Evolutionary conservation across 192 early-diverging fungal species (phyloP).

Genomic region (Coemansia erecta): DNA sequence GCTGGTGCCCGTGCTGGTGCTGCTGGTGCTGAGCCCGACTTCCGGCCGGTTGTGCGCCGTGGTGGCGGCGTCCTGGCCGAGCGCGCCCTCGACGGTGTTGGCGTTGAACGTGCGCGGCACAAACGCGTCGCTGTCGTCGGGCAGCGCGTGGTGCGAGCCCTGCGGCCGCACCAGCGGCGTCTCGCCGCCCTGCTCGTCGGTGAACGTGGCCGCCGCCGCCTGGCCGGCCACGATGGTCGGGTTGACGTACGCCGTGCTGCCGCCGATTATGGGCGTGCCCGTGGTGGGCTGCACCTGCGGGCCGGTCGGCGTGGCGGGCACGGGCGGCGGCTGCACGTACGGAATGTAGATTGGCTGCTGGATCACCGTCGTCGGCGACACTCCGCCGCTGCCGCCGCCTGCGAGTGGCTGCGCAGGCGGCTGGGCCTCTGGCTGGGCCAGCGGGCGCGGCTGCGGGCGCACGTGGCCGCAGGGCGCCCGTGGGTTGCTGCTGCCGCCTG

Average conservation of each 20-base stretch:
- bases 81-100: neutral
- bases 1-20: neutral
- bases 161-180: neutral
- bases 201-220: neutral
- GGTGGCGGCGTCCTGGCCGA: neutral
- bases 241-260: neutral
- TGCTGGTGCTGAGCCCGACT: neutral
- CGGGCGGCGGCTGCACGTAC: neutral
- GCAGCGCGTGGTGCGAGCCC: neutral
- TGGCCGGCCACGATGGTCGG: neutral
- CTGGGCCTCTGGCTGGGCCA: too few relatives aligned
- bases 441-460: too few relatives aligned
- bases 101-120: constrained; percentile 7
- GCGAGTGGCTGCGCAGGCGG: too few relatives aligned
- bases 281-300: neutral
- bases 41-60: constrained; percentile 1
- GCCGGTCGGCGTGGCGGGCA: neutral
- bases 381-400: too few relatives aligned
- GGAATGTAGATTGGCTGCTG: too few relatives aligned
- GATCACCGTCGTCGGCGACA: too few relatives aligned
- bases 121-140: neutral
- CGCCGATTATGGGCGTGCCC: neutral
- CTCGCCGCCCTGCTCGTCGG: neutral
- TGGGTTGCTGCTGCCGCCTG: too few relatives aligned
- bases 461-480: too few relatives aligned